phyloP scores from a whole-genome alignment of 202 grass and related monocot species.

The Setaria viridis region DNA sequence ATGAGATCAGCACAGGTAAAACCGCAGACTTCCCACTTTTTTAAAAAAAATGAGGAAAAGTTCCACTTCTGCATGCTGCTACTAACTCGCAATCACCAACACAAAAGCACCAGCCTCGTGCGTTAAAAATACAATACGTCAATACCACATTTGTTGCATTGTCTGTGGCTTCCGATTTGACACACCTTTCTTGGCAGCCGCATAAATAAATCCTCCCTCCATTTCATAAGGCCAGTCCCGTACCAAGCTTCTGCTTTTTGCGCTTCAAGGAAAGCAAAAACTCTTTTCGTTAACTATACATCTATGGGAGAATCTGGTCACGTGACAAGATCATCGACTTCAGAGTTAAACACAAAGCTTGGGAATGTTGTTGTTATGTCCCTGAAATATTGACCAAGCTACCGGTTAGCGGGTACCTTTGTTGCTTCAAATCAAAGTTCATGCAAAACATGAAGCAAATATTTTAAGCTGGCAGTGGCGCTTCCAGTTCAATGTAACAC shows the following conservation, averaged over 20 bases:
- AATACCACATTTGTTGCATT: constrained; percentile 3
- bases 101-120: constrained; percentile 2
- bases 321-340: constrained; percentile 75
- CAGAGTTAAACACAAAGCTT: constrained; percentile 84
- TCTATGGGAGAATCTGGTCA: constrained; percentile 40
- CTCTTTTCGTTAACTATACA: constrained; percentile 45
- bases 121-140: constrained; percentile 16
- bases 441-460: background rate
- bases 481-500: background rate
- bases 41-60: background rate
- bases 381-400: constrained; percentile 52
- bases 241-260: constrained; percentile 23
- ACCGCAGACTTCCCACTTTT: background rate
- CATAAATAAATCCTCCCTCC: constrained; percentile 13
- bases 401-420: constrained; percentile 18
- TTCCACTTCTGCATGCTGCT: background rate
- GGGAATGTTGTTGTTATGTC: constrained; percentile 97
- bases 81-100: constrained; percentile 20
- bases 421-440: constrained; percentile 24
- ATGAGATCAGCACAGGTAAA: background rate
- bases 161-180: constrained; percentile 15
- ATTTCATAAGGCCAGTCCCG: background rate
- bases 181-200: background rate
- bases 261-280: constrained; percentile 4
- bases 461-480: background rate